Evolutionary conservation across 495 filamentous ascomycete genomes (phyloP).

Genomic region (Tuber microsphaerosporum): DNA sequence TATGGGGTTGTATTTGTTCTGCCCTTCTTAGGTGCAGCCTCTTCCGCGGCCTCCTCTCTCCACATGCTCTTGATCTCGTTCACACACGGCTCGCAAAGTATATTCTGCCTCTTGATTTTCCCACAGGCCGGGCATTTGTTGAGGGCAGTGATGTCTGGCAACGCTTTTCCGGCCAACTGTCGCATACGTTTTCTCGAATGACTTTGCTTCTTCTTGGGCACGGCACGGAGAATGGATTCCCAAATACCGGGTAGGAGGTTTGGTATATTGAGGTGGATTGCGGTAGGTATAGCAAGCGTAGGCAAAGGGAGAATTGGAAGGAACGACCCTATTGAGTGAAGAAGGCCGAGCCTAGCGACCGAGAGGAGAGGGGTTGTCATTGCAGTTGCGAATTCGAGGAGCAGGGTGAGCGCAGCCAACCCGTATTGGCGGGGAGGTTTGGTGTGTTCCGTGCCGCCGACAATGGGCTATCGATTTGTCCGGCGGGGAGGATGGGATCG

Average conservation of each 20-base stretch:
- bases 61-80: slow-evolving; percentile 51
- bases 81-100: slow-evolving; percentile 79
- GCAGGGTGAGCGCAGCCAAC: slow-evolving; percentile 44
- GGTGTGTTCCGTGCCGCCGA: not conserved
- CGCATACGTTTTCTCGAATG: slow-evolving; percentile 91
- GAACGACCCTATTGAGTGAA: slow-evolving; percentile 42
- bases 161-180: slow-evolving; percentile 85
- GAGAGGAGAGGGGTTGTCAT: slow-evolving; percentile 45
- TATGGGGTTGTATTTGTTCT: not conserved
- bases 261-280: slow-evolving; percentile 53
- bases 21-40: not conserved
- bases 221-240: slow-evolving; percentile 84
- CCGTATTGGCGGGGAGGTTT: not conserved
- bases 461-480: not conserved
- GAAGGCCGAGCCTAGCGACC: slow-evolving; percentile 34
- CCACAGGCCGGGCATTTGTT: slow-evolving; percentile 87
- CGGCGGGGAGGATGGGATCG: not conserved
- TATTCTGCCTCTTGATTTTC: slow-evolving; percentile 74
- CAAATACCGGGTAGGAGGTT: slow-evolving; percentile 68
- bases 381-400: slow-evolving; percentile 42
- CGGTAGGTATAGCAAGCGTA: slow-evolving; percentile 50
- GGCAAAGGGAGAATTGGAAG: slow-evolving; percentile 48
- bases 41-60: slow-evolving; percentile 27
- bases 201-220: slow-evolving; percentile 98
- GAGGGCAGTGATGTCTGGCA: slow-evolving; percentile 79